Evolutionary conservation across 192 early-diverging fungal genomes (phyloP), one percentile per base, ranked within the genome.

Genomic region (Linnemannia zychae): DNA sequence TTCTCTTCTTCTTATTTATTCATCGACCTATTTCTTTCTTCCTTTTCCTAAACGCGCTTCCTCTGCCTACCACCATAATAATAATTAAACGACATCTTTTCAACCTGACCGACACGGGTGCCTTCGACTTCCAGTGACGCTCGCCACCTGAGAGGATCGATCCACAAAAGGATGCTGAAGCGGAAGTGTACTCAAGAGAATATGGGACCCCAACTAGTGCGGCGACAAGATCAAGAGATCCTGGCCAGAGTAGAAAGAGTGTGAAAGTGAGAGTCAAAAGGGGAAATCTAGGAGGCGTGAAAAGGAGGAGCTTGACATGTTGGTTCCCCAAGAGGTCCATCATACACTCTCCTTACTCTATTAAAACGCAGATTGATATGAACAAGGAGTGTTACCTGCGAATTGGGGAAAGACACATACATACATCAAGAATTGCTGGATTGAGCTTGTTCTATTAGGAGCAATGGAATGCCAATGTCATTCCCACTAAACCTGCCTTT

Each of bases 1-100:
- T 44, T 31, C 24, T 33, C 15, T 12, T 63, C 31, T 57, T 57
- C 28, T 63, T 63, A 63, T 63, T 63, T 63, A 63, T 63, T 63
- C 57, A 63, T 63, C 57, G 57, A 28, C 24, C 57, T 57, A n/a
- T 31, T 31, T 31, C 13, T 16, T 63, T 63, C 31, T 63, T 63
- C 13, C 11, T 12, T 13, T 63, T 63, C 57, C 11, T 63, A 63
- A 31, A 63, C 57, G 24, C 12, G 57, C 57, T 31, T 44, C n/a
- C n/a, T 44, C 40, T 44, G 40, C 57, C 28, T 63, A n/a, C 57
- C 22, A 63, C 57, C 57, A 31, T 63, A 63, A 63, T 63, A 4
- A 63, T 63, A 63, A 63, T 63, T 63, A 63, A 63, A 63, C 57
- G 57, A 63, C 57, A 63, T 63, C 28, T 63, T 24, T 63, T 63